Percentiles rank a stretch among this genome's conserved stretches.
phyloP scores from a whole-genome alignment of 2,329 filamentous ascomycete genomes.

The Stemphylium vesicarium region DNA sequence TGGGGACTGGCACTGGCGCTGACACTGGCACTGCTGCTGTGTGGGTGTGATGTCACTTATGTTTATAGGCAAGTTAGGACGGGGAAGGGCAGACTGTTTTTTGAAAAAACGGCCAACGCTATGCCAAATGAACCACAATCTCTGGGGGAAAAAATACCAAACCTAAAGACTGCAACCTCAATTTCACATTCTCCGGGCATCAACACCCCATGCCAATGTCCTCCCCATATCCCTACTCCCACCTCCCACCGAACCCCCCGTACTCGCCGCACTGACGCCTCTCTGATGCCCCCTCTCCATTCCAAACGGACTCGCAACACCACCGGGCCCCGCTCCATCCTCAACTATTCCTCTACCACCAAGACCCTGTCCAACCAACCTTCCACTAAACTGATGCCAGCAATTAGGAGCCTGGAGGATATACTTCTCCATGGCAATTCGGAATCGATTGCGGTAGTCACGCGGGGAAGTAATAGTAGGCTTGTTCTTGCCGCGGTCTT shows the following conservation, averaged over 20 bases:
- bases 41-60: no score
- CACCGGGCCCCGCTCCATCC: constrained; percentile 1
- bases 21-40: no score
- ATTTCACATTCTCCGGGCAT: no score
- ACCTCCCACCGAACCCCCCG: no score
- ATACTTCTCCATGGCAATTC: constrained; percentile 94
- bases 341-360: constrained; percentile 24
- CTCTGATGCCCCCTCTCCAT: constrained; percentile 20
- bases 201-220: no score
- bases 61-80: no score
- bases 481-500: constrained; percentile 85
- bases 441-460: constrained; percentile 95
- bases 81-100: no score
- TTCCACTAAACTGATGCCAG: constrained; percentile 70
- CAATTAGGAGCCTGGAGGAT: constrained; percentile 77
- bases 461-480: constrained; percentile 97
- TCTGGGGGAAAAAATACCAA: no score
- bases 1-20: neutral
- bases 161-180: no score
- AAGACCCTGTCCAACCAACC: constrained; percentile 27
- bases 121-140: no score
- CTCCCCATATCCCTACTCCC: no score
- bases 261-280: constrained; percentile 18
- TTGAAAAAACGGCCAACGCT: no score
- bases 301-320: neutral